Evolutionary conservation across 768 basidiomycete species (phyloP), one percentile per base, ranked within the genome.

Genomic region (Thelephora ganbajun): DNA sequence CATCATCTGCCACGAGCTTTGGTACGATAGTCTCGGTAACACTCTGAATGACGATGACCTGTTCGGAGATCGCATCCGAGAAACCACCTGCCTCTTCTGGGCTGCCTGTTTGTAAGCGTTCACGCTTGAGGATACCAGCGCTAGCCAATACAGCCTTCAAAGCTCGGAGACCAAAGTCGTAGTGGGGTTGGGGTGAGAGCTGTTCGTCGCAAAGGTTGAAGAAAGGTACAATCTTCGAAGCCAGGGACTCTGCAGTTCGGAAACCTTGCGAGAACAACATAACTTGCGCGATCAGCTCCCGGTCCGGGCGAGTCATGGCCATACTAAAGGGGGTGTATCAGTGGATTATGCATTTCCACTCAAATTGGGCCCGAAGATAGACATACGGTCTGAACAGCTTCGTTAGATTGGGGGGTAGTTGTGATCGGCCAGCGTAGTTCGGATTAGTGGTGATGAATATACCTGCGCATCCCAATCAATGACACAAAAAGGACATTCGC

Each of bases 371-470:
- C n/a, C 4, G 23, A 12, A 20, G 11, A 11, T 16, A 26, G 33
- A 75, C 83, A 57, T 56, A 90, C 86, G 88, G 88, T 61, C 92
- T 74, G 76, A 96, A 96, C 20, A 94, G 71, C 63, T 97, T 92
- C 30, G 90, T 88, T 59, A 90, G 65, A 61, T 89, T 90, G 35
- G 88, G 86, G 13, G 87, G 87, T 16, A 90, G 66, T 46, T 82
- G 81, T 12, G 96, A 97, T 50, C 96, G 90, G 56, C 94, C 96
- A 56, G 96, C 96, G 61, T 99, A 99, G 54, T 91, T 94, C 7
- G 96, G 96, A 65, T 99, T 99, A 54, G 90, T 97, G 5, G 96
- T 99, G 56, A 99, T 97, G 70, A 99, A 99, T 51, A 99, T 93
- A 47, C 89, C 88, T 87, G 52, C 16, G 19, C 2, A 23, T 35